A percentile compares a stretch with the other conserved stretches of the same genome.
Conservation (phyloP, 2,329 filamentous ascomycete species). For the Leptoxyphium fumago region DNA sequence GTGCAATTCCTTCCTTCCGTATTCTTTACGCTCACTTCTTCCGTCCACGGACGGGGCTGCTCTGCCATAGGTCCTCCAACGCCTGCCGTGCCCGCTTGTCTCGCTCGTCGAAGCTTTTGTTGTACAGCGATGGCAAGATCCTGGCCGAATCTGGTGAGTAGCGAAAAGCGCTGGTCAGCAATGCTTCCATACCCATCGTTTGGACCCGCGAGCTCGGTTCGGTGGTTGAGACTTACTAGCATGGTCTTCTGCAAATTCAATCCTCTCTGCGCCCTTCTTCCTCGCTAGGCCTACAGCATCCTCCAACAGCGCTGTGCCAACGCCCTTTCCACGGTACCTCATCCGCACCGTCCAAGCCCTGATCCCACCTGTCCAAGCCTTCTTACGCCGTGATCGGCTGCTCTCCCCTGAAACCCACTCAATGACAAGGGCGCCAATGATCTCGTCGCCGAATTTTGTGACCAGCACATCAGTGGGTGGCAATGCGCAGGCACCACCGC, state of each 20-base stretch:
- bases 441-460: constrained; percentile 49
- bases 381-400: constrained; percentile 26
- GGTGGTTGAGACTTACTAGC: constrained; percentile 43
- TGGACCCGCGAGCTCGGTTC: too few relatives aligned
- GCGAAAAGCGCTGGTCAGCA: too few relatives aligned
- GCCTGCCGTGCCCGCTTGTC: constrained; percentile 40
- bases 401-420: constrained; percentile 41
- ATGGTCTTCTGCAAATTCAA: constrained; percentile 64
- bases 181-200: too few relatives aligned
- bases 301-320: constrained; percentile 58
- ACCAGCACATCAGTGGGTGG: constrained; percentile 37
- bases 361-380: constrained; percentile 54
- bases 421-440: constrained; percentile 59
- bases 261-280: constrained; percentile 52
- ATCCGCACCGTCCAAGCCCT: constrained; percentile 68
- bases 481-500: constrained; percentile 6
- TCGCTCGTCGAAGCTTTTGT: constrained; percentile 42
- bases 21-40: constrained; percentile 6
- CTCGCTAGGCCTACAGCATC: constrained; percentile 55
- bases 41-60: constrained; percentile 13
- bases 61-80: constrained; percentile 21
- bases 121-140: constrained; percentile 49
- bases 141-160: constrained; percentile 30
- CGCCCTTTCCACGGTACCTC: constrained; percentile 53
- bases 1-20: too few relatives aligned